Evolutionary conservation across 306 rosid genomes (phyloP).

Genomic region (Cucumis sativus): Cucumber_9930_V3 NC_026661.2:834501-835000

Average conservation of each 20-base stretch:
- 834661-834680: conserved; percentile 37
- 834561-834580: conserved; percentile 93
- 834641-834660: conserved; percentile 51
- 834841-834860: conserved; percentile 1
- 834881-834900: background rate
- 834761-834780: background rate
- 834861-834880: background rate
- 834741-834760: background rate
- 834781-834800: background rate
- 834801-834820: background rate
- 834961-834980: too few species aligned
- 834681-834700: conserved; percentile 18
- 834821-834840: background rate
- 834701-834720: background rate
- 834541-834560: conserved; percentile 96
- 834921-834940: too few species aligned
- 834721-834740: background rate
- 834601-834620: conserved; percentile 48
- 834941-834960: too few species aligned
- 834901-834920: background rate
- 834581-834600: conserved; percentile 47
- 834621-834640: conserved; percentile 96
- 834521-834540: conserved; percentile 98
- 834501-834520: conserved; percentile 7
- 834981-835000: too few species aligned